These are phyloP conservation scores for Colletotrichum somersetense DNA, from an alignment of 2,329 filamentous ascomycete genomes.

Conservation along the genomic window DNA sequence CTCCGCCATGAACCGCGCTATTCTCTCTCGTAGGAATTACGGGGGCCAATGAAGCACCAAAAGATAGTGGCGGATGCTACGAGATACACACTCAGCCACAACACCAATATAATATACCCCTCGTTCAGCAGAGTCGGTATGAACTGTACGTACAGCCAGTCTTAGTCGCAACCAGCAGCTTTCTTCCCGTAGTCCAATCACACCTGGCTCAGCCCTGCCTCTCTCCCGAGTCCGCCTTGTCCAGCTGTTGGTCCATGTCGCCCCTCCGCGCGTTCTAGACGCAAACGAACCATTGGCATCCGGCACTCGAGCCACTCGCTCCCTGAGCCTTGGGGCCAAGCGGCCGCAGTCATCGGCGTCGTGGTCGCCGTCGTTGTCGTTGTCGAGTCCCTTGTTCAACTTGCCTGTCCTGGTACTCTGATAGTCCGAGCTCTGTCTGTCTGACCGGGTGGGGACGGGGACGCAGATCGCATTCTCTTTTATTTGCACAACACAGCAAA, in stretches of 20 bases:
- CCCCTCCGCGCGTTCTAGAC: slow-evolving; percentile 11
- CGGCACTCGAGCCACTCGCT: slow-evolving; percentile 23
- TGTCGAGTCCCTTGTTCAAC: slow-evolving; percentile 26
- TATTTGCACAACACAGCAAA: slow-evolving; percentile 18
- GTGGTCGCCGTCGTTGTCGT: slow-evolving; percentile 16
- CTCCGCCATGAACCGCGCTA: slow-evolving; percentile 25
- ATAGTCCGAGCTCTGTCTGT: neutral
- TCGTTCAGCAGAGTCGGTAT: neutral
- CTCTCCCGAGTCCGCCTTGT: slow-evolving; percentile 35
- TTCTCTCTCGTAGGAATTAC: neutral
- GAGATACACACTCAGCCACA: slow-evolving; percentile 36
- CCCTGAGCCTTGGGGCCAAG: slow-evolving; percentile 11
- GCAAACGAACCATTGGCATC: slow-evolving; percentile 27
- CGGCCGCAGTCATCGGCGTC: slow-evolving; percentile 3
- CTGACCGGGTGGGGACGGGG: neutral
- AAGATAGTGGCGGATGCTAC: slow-evolving; percentile 24
- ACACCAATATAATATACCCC: neutral
- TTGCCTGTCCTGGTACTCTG: slow-evolving; percentile 6
- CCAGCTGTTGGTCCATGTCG: slow-evolving; percentile 33
- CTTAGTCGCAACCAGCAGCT: neutral
- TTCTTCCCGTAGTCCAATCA: neutral
- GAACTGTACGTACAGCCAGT: neutral
- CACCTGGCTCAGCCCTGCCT: slow-evolving; percentile 9
- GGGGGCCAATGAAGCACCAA: neutral
- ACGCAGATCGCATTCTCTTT: slow-evolving; percentile 16